These are phyloP conservation scores for Selenicereus undatus DNA, from an alignment of 148 eudicot genomes.

Conservation along the genomic window DNA sequence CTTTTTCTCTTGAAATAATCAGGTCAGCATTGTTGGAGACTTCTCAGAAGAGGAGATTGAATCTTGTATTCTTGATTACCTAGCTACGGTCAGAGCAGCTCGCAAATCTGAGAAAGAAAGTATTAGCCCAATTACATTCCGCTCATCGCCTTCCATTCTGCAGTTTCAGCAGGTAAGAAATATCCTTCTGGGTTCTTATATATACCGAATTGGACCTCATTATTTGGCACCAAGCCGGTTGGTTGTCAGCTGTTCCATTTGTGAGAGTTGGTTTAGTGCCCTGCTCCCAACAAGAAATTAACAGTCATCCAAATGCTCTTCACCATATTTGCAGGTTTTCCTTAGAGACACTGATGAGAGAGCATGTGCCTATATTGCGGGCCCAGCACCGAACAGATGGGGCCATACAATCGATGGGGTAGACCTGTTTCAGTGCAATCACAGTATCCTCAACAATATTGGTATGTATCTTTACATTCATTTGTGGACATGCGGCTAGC, in stretches of 20 bases:
- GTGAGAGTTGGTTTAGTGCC: neutral
- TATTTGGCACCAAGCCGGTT: constrained; percentile 2
- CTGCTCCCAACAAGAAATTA: neutral
- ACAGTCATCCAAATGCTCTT: neutral
- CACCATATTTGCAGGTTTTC: constrained; percentile 50
- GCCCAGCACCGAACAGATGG: constrained; percentile 99
- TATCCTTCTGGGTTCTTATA: neutral
- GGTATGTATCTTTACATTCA: constrained; percentile 31
- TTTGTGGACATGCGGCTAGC: neutral
- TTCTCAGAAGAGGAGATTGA: constrained; percentile 95
- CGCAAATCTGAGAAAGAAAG: constrained; percentile 38
- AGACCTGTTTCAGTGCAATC: constrained; percentile 57
- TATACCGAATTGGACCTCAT: neutral
- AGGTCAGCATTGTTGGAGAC: constrained; percentile 98
- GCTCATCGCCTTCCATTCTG: constrained; percentile 63
- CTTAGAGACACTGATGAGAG: constrained; percentile 98
- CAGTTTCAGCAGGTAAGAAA: constrained; percentile 78
- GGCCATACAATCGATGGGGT: constrained; percentile 68
- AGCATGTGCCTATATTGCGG: constrained; percentile 98
- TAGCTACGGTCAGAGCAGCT: constrained; percentile 72
- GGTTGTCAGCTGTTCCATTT: neutral
- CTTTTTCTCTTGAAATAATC: constrained; percentile 14
- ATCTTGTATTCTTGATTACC: constrained; percentile 92
- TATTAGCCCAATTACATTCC: constrained; percentile 54
- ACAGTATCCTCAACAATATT: constrained; percentile 18